Percentiles rank a stretch among this genome's conserved stretches.
Evolutionary conservation across 768 basidiomycete species (phyloP).

Genomic region (Hygrophorus russula): DNA sequence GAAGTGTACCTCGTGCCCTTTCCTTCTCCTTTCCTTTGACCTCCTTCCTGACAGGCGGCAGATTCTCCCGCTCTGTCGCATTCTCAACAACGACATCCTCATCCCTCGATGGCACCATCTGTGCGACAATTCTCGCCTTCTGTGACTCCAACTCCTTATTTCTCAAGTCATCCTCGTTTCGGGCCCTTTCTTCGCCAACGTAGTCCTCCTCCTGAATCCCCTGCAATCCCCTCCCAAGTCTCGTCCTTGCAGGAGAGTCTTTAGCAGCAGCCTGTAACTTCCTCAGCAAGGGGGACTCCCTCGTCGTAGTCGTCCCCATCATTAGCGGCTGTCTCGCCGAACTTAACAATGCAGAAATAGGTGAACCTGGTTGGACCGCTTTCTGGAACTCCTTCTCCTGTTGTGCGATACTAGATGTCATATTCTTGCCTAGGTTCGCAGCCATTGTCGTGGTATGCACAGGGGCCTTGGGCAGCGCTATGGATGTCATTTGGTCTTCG

Average conservation of each 20-base stretch:
- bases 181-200: constrained; percentile 19
- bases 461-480: constrained; percentile 27
- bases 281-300: constrained; percentile 21
- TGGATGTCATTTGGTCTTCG: constrained; percentile 38
- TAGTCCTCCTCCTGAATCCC: constrained; percentile 16
- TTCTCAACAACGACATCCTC: constrained; percentile 22
- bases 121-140: constrained; percentile 88
- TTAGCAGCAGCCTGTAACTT: constrained; percentile 14
- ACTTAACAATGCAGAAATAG: constrained; percentile 83
- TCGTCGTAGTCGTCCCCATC: constrained; percentile 35
- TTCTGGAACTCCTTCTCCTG: constrained; percentile 96
- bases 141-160: constrained; percentile 80
- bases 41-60: constrained; percentile 20
- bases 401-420: constrained; percentile 57
- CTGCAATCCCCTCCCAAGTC: constrained; percentile 7
- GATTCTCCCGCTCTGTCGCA: constrained; percentile 24
- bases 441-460: constrained; percentile 13
- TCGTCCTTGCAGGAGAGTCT: constrained; percentile 7
- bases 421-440: constrained; percentile 22
- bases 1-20: constrained; percentile 6
- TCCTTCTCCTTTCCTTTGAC: constrained; percentile 15
- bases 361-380: constrained; percentile 90
- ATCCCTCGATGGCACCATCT: constrained; percentile 68
- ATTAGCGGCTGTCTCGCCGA: constrained; percentile 84
- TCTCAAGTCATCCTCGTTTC: constrained; percentile 17